Conservation (phyloP, 495 filamentous ascomycete genomes). For the Aspergillus baeticus region DNA sequence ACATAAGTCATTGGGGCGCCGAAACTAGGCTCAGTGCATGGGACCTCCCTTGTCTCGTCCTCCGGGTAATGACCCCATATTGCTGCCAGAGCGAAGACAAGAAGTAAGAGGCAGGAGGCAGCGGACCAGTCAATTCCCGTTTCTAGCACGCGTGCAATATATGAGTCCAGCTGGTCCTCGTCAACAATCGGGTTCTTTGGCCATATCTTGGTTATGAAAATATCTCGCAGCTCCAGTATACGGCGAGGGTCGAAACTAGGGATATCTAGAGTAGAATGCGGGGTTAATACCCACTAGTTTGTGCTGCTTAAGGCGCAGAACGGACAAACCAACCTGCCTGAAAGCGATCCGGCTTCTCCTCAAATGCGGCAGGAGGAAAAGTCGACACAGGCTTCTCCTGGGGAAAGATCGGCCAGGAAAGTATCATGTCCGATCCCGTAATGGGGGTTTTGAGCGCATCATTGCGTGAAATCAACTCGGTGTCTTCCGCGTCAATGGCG, state of each 20-base stretch:
- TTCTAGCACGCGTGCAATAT: conserved; percentile 26
- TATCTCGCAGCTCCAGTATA: conserved; percentile 26
- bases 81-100: conserved; percentile 37
- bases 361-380: conserved; percentile 26
- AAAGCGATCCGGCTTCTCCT: conserved; percentile 27
- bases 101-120: conserved; percentile 32
- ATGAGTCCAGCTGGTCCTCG: conserved; percentile 22
- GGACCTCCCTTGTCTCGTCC: conserved; percentile 24
- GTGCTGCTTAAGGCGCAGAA: background rate
- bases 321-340: conserved; percentile 19
- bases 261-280: conserved; percentile 4
- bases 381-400: conserved; percentile 26
- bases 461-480: conserved; percentile 30
- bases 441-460: conserved; percentile 31
- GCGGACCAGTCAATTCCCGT: conserved; percentile 34
- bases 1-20: conserved; percentile 20
- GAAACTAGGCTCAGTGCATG: conserved; percentile 18
- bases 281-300: background rate
- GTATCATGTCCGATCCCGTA: conserved; percentile 33
- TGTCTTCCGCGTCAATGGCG: conserved; percentile 23
- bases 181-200: conserved; percentile 33
- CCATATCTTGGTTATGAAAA: conserved; percentile 30
- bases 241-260: conserved; percentile 23
- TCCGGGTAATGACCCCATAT: conserved; percentile 36
- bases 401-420: conserved; percentile 31